Percentiles rank a stretch among this genome's conserved stretches.
Evolutionary conservation across 2,329 filamentous ascomycete genomes (phyloP).

Genomic region (Myotisia sp.): DNA sequence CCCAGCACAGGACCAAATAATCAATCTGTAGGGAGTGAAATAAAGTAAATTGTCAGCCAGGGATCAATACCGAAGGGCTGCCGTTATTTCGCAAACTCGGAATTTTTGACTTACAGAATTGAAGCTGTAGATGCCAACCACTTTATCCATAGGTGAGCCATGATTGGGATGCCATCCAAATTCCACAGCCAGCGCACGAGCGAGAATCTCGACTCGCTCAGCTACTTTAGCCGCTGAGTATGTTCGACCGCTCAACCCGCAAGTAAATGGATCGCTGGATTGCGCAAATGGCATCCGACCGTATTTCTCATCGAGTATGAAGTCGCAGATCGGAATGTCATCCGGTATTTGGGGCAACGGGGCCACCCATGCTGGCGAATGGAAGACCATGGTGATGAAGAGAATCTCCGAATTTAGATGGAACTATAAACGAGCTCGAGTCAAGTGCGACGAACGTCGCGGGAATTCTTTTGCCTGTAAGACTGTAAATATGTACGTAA

Average conservation of each 20-base stretch:
- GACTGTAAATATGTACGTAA: too few relatives aligned
- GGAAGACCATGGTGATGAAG: conserved; percentile 36
- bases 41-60: neutral
- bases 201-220: conserved; percentile 51
- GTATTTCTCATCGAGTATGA: conserved; percentile 59
- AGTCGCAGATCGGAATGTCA: conserved; percentile 58
- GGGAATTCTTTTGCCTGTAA: too few relatives aligned
- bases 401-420: too few relatives aligned
- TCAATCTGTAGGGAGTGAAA: conserved; percentile 48
- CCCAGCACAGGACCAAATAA: conserved; percentile 57
- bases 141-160: conserved; percentile 69
- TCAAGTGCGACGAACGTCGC: too few relatives aligned
- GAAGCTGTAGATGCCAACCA: conserved; percentile 60
- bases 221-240: conserved; percentile 51
- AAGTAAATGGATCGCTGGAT: conserved; percentile 60
- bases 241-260: conserved; percentile 55
- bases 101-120: conserved; percentile 49
- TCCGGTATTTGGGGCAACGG: conserved; percentile 49
- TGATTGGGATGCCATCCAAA: conserved; percentile 56
- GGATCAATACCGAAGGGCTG: too few relatives aligned
- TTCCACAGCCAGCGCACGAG: conserved; percentile 54
- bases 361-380: conserved; percentile 26
- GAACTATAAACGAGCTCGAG: too few relatives aligned
- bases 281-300: conserved; percentile 50
- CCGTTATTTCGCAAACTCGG: neutral